These are phyloP conservation scores for Arthrobotrys megalospora DNA, from an alignment of 2,329 filamentous ascomycete species.

Conservation along the genomic window DNA sequence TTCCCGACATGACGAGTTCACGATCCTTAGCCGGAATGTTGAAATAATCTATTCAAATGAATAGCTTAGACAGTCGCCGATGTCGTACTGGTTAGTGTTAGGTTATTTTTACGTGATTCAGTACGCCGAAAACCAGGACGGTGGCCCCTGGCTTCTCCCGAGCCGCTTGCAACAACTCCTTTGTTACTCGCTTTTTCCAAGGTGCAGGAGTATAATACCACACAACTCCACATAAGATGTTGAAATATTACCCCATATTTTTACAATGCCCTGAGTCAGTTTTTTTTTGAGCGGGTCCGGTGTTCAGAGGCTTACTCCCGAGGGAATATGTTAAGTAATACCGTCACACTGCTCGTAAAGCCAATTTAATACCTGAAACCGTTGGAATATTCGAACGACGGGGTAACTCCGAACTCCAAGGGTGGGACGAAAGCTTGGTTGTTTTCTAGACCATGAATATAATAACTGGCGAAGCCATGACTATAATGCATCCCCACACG, in stretches of 20 bases:
- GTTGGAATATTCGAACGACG: neutral
- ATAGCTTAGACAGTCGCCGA: constrained; percentile 46
- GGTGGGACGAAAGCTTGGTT: neutral
- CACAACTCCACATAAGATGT: neutral
- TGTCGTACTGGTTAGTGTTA: constrained; percentile 45
- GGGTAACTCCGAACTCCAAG: constrained; percentile 5
- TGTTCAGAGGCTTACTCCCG: neutral
- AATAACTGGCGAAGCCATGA: neutral
- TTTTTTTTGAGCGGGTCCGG: constrained; percentile 6
- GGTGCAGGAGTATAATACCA: neutral
- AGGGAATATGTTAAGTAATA: constrained; percentile 6
- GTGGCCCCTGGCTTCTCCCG: constrained; percentile 6
- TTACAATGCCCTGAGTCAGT: constrained; percentile 10
- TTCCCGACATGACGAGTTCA: constrained; percentile 21
- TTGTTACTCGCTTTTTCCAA: neutral
- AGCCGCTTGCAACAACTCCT: constrained; percentile 20
- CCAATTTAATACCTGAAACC: neutral
- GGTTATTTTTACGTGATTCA: constrained; percentile 61
- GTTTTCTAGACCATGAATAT: neutral
- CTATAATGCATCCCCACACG: neutral
- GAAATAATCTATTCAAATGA: constrained; percentile 13
- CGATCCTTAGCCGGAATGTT: constrained; percentile 27
- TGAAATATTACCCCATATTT: constrained; percentile 28
- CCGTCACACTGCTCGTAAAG: neutral
- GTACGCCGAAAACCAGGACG: constrained; percentile 31